Base-by-base conservation (phyloP, 805 yeast species). In the Metschnikowia matae region DNA sequence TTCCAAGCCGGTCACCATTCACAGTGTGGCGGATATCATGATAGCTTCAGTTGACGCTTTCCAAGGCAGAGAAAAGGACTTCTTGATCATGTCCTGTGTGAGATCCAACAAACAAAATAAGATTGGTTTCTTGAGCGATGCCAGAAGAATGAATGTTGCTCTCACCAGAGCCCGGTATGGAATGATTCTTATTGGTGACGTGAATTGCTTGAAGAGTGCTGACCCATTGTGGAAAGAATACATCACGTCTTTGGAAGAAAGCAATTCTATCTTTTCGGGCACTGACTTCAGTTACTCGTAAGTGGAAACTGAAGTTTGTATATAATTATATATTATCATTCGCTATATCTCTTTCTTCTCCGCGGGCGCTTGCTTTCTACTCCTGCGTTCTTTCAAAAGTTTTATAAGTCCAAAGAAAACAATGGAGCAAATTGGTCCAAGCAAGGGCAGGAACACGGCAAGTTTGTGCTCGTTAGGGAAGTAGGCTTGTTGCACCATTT, bases 381-480 rank as follows among this genome's bases (percentile, higher is more conserved):
- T 84, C 44, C 70, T 68, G 18, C 63, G 52, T 21, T 79, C 84
- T 42, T 69, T 69, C 15, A 77, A 13, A 2, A 75, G 56, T 52
- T 83, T 79, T 3, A 83, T 20, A 1, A 78, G 48, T 0, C 85
- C 86, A 49, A 84, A 63, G 1, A 74, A 18, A 11, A 80, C 63
- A 20, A 94, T 90, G 23, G 92, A 79, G 1, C 79, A 69, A 34
- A 90, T 71, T 1, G 99, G 99, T 0, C 98, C 98, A 34, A 91
- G 65, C 41, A 92, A 70, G 0, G 99, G 99, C 62, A 89, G 73
- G 58, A 90, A 94, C 1, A 94, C 96, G 0, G 99, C 98, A 61
- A 94, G 75, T 65, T 89, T 91, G 64, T 92, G 99, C 65, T 92
- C 97, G 55, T 87, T 92, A 0, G 99, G 98, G 74, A 91, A 89